Evolutionary conservation across 768 basidiomycete species (phyloP).

Genomic region (Mycena galopus): DNA sequence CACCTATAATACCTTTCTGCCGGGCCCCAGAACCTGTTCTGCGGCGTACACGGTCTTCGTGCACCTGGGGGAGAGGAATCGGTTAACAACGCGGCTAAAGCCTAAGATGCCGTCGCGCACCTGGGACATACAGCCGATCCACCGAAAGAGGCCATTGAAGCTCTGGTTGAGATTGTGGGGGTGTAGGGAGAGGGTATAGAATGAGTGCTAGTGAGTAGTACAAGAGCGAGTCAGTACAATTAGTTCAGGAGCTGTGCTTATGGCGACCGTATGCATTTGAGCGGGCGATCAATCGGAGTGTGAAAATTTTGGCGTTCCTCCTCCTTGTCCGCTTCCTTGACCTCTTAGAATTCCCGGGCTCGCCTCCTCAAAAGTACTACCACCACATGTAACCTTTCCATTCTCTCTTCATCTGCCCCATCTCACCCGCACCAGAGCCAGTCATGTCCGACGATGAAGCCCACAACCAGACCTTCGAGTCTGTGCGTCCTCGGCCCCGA

Average conservation of each 20-base stretch:
- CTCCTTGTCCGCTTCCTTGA: background rate
- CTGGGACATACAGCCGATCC: conserved; percentile 79
- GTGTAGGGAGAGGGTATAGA: too few relatives aligned
- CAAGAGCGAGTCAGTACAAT: background rate
- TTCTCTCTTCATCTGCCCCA: conserved; percentile 39
- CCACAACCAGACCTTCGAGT: conserved; percentile 91
- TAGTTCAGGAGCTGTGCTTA: conserved; percentile 1
- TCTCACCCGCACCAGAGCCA: conserved; percentile 23
- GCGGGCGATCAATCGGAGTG: background rate
- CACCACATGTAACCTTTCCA: conserved; percentile 27
- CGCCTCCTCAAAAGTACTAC: conserved; percentile 39
- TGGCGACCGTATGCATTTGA: background rate
- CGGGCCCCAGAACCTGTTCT: conserved; percentile 93
- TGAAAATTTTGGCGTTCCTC: background rate
- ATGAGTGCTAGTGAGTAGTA: background rate
- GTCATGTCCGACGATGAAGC: conserved; percentile 92
- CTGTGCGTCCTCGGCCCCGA: conserved; percentile 58
- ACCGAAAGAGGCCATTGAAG: conserved; percentile 83
- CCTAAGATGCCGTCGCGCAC: too few relatives aligned
- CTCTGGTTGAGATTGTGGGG: too few relatives aligned
- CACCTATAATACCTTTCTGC: conserved; percentile 75
- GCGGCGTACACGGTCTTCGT: conserved; percentile 86
- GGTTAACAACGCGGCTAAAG: too few relatives aligned
- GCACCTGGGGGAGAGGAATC: too few relatives aligned
- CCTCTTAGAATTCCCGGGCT: conserved; percentile 38